Evolutionary conservation across 495 filamentous ascomycete species (phyloP), one percentile per base, ranked within the genome.

Genomic region (Astrocystis sublimbata): DNA sequence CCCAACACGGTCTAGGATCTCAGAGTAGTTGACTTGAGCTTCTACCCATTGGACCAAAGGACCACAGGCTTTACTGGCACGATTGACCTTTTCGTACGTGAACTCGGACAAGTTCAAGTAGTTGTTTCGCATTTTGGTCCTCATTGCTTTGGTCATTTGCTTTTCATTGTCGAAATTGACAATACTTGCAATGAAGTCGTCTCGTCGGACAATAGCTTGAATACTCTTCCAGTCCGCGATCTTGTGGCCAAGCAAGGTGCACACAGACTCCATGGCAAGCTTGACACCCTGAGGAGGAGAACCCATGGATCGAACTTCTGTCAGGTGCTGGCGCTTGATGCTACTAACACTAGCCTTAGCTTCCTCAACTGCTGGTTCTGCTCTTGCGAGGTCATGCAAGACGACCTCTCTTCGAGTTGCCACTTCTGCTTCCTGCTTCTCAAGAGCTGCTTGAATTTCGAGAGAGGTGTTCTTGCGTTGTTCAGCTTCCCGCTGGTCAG

Each of bases 141-240:
- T 83, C 70, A 92, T 83, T 50, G 75, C 79, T 65, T 85, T 87
- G 2, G 92, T 98, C 94, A 99, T 97, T 74, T 96, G 89, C 67
- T 77, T 87, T 79, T 97, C 92, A 68, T 96, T 99, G 79, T 98
- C 90, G 72, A 96, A 99, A 71, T 91, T 92, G 73, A 98, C 89
- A 69, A 99, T 98, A 76, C 91, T 97, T 26, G 92, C 91, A 78
- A 99, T 97, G 77, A 99, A 99, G 66, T 97, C 92, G 71, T 98
- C 94, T 28, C 86, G 84, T 60, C 94, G 88, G 30, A 98, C 85
- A 61, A 98, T 88, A 43, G 82, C 89, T 74, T 92, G 89, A 51
- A 98, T 92, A 40, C 85, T 86, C 76, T 91, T 93, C 94, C 94
- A 99, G 68, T 87, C 89, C 60, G 85, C 86, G 60, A 91, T 87